Conservation (phyloP, 2,329 filamentous ascomycete species). For the Arthrobotrys megalospora region DNA sequence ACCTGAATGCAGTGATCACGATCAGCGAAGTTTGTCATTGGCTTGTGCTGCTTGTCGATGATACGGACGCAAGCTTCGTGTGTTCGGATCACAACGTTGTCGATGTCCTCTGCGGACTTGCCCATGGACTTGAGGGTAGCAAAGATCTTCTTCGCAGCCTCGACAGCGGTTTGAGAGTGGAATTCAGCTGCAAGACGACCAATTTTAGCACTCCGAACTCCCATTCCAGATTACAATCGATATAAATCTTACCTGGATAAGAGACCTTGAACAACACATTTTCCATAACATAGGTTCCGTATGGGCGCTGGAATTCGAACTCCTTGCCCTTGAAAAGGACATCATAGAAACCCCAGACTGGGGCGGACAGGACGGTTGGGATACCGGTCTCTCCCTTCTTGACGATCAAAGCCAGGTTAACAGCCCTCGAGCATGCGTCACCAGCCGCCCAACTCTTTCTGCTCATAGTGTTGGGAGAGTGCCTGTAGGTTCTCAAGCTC, state of each 20-base stretch:
- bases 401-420: slow-evolving; percentile 91
- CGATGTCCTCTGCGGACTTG: slow-evolving; percentile 94
- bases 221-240: neutral
- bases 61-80: slow-evolving; percentile 99
- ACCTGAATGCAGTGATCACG: slow-evolving; percentile 98
- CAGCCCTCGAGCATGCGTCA: slow-evolving; percentile 95
- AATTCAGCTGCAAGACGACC: slow-evolving; percentile 78
- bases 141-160: slow-evolving; percentile 91
- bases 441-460: slow-evolving; percentile 99
- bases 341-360: slow-evolving; percentile 98
- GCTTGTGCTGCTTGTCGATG: slow-evolving; percentile 99
- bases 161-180: slow-evolving; percentile 98
- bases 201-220: slow-evolving; percentile 13
- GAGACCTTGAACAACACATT: slow-evolving; percentile 99
- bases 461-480: slow-evolving; percentile 99
- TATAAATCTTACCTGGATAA: slow-evolving; percentile 80
- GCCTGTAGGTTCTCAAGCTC: slow-evolving; percentile 94
- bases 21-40: slow-evolving; percentile 99
- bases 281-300: slow-evolving; percentile 99
- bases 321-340: slow-evolving; percentile 96
- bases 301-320: slow-evolving; percentile 95
- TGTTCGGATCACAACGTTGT: slow-evolving; percentile 91
- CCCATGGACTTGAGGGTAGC: slow-evolving; percentile 84
- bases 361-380: slow-evolving; percentile 91
- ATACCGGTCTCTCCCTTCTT: slow-evolving; percentile 86